Evolutionary conservation across 83 land plant genomes (phyloP).

Genomic region (Picea abies): DNA sequence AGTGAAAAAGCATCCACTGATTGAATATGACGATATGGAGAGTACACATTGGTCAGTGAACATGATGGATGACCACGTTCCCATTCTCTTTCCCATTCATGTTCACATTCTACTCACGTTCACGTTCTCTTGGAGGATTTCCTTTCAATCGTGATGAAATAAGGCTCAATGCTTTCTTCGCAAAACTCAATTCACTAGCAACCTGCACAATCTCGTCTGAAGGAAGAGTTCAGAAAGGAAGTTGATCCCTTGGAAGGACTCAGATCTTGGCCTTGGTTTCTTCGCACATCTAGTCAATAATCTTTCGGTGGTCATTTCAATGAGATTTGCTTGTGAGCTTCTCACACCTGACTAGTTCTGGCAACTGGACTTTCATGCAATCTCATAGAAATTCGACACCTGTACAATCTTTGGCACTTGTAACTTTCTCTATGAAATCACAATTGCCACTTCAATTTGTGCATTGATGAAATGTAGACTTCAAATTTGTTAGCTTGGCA

Average conservation of each 20-base stretch:
- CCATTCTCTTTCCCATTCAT: background rate
- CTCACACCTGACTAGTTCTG: too few relatives aligned
- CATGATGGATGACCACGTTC: slow-evolving; percentile 8
- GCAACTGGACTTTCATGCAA: too few relatives aligned
- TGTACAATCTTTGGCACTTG: too few relatives aligned
- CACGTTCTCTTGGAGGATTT: slow-evolving; percentile 72
- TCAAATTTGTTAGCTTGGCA: too few relatives aligned
- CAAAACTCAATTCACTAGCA: slow-evolving; percentile 64
- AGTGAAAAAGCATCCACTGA: slow-evolving; percentile 47
- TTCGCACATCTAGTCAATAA: background rate
- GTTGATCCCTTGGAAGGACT: slow-evolving; percentile 47
- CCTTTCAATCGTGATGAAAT: slow-evolving; percentile 72
- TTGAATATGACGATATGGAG: slow-evolving; percentile 42
- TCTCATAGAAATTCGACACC: too few relatives aligned
- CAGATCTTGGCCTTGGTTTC: slow-evolving; percentile 48
- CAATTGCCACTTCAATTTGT: too few relatives aligned
- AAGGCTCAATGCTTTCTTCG: slow-evolving; percentile 61
- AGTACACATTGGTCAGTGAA: slow-evolving; percentile 18
- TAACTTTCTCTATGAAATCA: too few relatives aligned
- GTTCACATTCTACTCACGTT: slow-evolving; percentile 16
- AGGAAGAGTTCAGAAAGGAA: slow-evolving; percentile 44
- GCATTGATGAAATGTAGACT: too few relatives aligned
- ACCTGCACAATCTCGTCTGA: slow-evolving; percentile 69
- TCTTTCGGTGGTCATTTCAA: too few relatives aligned
- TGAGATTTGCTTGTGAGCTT: too few relatives aligned